Evolutionary conservation across 352 stramenopile genomes (phyloP), one percentile per base, ranked within the genome.

Genomic region (Phytophthora pini): DNA sequence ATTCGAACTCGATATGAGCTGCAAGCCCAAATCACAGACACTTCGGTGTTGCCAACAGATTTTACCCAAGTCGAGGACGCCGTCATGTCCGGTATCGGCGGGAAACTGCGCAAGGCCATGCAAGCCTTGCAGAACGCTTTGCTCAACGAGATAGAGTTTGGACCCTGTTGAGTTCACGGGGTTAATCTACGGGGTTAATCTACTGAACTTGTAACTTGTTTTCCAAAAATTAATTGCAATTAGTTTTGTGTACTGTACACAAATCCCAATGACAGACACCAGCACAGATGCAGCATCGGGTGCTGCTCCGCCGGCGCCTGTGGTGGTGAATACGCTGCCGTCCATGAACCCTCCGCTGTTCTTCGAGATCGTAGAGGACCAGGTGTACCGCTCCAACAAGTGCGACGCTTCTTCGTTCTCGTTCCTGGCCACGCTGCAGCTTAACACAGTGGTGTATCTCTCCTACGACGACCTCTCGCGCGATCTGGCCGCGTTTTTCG

Each of bases 291-390:
- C 49, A 5, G n/a, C 48, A 17, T 15, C 60, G 1, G 32, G 45
- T 15, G 39, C 64, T n/a, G 34, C 41, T 36, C 31, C 9, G 9
- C 31, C 31, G 0, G 51, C 67, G 27, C 59, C 70, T 22, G 65
- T 75, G 24, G 63, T 80, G 39, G 83, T 88, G 39, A 73, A 65
- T 31, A 86, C 80, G 63, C 73, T 94, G 56, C 84, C 84, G 52
- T 90, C 84, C 26, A 70, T 93, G 63, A 95, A 94, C 65, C 85
- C 87, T 52, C 87, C 87, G 59, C 72, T 91, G 57, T 95, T 90
- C 80, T 95, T 94, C 59, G 87, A 93, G 72, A 93, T 95, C 60
- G 87, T 95, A 44, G 87, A 94, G 65, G 80, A 92, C 59, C 77
- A 88, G 48, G 87, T 95, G 15, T 95, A 90, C 47, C 80, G 82